A percentile compares a stretch with the other conserved stretches of the same genome.
Conservation (phyloP, 768 basidiomycete genomes). For the Scleroderma citrinum region DNA sequence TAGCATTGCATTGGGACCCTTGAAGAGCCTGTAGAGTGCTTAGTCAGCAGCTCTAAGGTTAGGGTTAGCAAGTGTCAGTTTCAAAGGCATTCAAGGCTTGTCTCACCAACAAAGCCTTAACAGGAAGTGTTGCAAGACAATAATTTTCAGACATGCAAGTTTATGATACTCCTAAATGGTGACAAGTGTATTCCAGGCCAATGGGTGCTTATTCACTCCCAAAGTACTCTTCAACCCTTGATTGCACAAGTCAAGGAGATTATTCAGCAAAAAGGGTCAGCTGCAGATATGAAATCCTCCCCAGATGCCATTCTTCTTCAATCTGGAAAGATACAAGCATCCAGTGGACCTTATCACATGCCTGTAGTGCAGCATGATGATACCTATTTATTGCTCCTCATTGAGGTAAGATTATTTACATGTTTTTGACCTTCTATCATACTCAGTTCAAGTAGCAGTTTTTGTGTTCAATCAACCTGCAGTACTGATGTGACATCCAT, state of each 20-base stretch:
- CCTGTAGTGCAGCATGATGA: neutral
- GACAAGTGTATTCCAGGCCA: neutral
- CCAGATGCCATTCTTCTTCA: neutral
- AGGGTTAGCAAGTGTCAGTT: no score
- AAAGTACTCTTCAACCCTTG: neutral
- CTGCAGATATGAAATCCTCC: neutral
- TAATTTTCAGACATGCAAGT: slow-evolving; percentile 1
- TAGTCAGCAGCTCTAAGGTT: no score
- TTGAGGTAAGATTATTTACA: neutral
- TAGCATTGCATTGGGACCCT: no score
- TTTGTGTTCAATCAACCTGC: slow-evolving; percentile 14
- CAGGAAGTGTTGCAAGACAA: neutral
- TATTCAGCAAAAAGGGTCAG: neutral
- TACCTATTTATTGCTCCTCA: neutral
- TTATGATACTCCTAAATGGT: neutral
- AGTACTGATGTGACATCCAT: slow-evolving; percentile 14
- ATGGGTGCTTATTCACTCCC: neutral
- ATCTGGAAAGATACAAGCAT: neutral
- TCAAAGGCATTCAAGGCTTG: no score
- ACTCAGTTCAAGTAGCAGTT: slow-evolving; percentile 5
- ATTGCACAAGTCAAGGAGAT: neutral
- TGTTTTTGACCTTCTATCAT: neutral
- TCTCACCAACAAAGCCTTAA: no score
- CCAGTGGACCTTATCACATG: neutral
- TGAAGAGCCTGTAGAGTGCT: no score